Conservation (phyloP, 148 eudicot species). For the Persicaria tinctoria region DNA sequence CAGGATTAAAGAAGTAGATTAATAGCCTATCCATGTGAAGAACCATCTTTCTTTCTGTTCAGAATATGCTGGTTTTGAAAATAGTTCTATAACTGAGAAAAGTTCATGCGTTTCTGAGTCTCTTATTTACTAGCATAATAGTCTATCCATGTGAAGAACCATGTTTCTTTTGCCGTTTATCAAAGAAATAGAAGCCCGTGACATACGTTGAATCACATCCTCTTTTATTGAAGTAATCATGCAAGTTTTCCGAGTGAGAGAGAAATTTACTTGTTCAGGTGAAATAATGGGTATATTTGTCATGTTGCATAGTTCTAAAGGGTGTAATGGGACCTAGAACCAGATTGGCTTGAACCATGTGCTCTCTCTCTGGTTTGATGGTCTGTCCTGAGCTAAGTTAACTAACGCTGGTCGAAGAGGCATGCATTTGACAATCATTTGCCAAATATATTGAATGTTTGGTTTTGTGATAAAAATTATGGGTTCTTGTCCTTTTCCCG, state of each 20-base stretch:
- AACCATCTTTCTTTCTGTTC: too few species aligned
- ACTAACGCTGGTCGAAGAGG: background rate
- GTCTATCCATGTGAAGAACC: too few species aligned
- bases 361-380: background rate
- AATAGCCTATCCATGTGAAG: too few species aligned
- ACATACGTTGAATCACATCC: background rate
- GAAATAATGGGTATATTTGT: background rate
- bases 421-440: background rate
- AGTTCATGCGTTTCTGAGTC: too few species aligned
- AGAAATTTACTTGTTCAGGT: background rate
- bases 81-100: too few species aligned
- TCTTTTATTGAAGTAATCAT: background rate
- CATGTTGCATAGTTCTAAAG: background rate
- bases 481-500: background rate
- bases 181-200: background rate
- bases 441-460: background rate
- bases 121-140: too few species aligned
- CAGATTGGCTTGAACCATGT: background rate
- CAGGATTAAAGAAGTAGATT: too few species aligned
- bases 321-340: background rate
- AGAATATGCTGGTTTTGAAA: too few species aligned
- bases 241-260: background rate
- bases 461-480: background rate
- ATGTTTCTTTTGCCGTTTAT: background rate
- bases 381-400: background rate